These are phyloP conservation scores for Boletus huronensis DNA, from an alignment of 768 basidiomycete species.

Conservation along the genomic window DNA sequence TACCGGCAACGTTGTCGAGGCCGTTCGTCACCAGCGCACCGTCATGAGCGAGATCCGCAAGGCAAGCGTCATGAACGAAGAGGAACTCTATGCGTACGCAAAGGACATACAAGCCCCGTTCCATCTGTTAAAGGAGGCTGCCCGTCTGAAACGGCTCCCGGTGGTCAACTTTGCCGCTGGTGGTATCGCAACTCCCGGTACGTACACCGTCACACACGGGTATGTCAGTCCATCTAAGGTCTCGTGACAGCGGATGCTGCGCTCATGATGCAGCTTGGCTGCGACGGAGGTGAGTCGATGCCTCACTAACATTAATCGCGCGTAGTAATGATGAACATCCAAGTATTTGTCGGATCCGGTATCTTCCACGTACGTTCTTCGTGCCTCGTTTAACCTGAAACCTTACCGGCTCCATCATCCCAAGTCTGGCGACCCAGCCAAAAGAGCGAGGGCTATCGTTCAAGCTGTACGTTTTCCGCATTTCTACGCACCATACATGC, in stretches of 20 bases:
- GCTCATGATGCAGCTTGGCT: conserved; percentile 97
- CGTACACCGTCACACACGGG: conserved; percentile 12
- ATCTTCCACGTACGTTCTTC: conserved; percentile 79
- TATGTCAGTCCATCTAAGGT: not conserved
- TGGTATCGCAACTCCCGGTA: conserved; percentile 88
- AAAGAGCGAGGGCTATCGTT: conserved; percentile 92
- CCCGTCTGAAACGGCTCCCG: conserved; percentile 87
- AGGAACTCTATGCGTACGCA: conserved; percentile 90
- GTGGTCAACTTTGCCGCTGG: conserved; percentile 98
- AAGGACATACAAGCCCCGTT: conserved; percentile 92
- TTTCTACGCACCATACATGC: not conserved
- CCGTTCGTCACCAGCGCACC: conserved; percentile 87
- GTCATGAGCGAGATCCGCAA: conserved; percentile 82
- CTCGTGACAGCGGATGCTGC: conserved; percentile 77
- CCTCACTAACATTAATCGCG: not conserved
- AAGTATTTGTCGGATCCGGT: conserved; percentile 97
- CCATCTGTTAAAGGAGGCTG: conserved; percentile 93
- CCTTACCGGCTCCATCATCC: not conserved
- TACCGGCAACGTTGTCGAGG: conserved; percentile 88
- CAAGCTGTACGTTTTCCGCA: conserved; percentile 66
- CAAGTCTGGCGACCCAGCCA: conserved; percentile 89
- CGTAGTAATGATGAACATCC: conserved; percentile 2
- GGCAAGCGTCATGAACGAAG: conserved; percentile 86
- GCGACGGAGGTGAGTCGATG: conserved; percentile 77
- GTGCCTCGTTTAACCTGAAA: not conserved